Evolutionary conservation across 2,329 filamentous ascomycete species (phyloP), one percentile per base, ranked within the genome.

Genomic region (Microdochium nivale): DNA sequence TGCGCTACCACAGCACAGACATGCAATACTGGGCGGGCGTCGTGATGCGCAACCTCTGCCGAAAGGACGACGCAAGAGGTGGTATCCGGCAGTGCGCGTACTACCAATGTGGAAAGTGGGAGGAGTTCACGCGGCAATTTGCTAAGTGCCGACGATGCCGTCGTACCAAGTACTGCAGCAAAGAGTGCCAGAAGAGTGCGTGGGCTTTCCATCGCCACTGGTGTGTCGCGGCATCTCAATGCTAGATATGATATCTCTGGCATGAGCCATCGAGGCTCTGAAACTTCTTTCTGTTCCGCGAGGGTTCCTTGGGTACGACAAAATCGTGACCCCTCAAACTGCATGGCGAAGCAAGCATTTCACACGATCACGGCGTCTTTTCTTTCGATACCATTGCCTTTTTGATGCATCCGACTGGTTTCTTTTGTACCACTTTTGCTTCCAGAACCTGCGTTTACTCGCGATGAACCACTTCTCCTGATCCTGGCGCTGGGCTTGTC

Each of bases 21-120:
- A 99, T 99, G 94, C 92, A 96, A 68, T 99, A 99, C 73, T 99
- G 94, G 94, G 94, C 94, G 19, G 94, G 92, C 55, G 94, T 99
- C 16, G 94, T 99, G 47, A 99, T 99, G 94, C 83, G 94, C 57
- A 99, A 99, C 66, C 80, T 99, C 49, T 99, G 94, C 76, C 88
- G 94, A 57, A 99, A 99, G 72, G 94, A 99, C 66, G 94, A 99
- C 65, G 89, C 87, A 11, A 81, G 89, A 48, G 94, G 94, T 43
- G 94, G 94, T 53, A 97, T 99, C 59, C 81, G 94, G 52, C 94
- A 99, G 67, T 99, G 94, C 68, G 94, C 94, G 51, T 96, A 96
- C 73, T 99, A 95, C 73, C 85, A 96, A 70, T 99, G 94, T 68
- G 92, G 92, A 54, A 96, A 95, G 67, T 99, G 94, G 94, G 94